Conservation (phyloP, 805 yeast genomes). For the Yamadazyma sp. region DNA sequence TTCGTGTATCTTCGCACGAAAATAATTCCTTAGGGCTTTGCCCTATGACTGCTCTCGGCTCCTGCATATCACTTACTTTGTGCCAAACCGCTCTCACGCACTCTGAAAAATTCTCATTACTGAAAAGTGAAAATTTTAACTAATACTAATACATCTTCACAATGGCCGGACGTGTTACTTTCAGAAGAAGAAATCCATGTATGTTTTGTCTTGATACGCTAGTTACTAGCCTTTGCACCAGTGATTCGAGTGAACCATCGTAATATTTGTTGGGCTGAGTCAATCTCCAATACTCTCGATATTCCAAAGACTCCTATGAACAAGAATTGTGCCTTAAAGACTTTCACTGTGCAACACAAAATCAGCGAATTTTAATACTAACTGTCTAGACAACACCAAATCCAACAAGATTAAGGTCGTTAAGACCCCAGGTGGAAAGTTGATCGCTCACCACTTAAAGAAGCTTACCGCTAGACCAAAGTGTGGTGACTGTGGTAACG, state of each 20-base stretch:
- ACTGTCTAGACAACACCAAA: conserved; percentile 89
- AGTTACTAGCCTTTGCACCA: too few relatives aligned
- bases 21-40: not conserved
- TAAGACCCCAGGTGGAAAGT: conserved; percentile 99
- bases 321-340: too few relatives aligned
- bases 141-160: conserved; percentile 27
- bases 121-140: conserved; percentile 14
- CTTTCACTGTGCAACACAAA: conserved; percentile 1
- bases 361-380: conserved; percentile 25
- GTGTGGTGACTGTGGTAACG: conserved; percentile 85
- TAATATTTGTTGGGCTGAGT: too few relatives aligned
- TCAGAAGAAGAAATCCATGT: conserved; percentile 98
- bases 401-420: conserved; percentile 99
- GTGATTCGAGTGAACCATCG: too few relatives aligned
- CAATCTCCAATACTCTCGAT: too few relatives aligned
- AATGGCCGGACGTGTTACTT: conserved; percentile 99
- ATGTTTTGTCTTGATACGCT: conserved; percentile 24
- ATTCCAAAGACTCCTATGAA: too few relatives aligned
- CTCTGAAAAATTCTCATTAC: conserved; percentile 16
- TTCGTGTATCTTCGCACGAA: too few relatives aligned
- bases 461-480: conserved; percentile 84
- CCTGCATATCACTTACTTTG: conserved; percentile 4
- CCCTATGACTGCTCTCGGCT: conserved; percentile 7
- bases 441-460: conserved; percentile 97
- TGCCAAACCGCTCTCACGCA: conserved; percentile 3